Evolutionary conservation across 345 rosid species (phyloP).

Genomic region (Geranium rotundifolium): DNA sequence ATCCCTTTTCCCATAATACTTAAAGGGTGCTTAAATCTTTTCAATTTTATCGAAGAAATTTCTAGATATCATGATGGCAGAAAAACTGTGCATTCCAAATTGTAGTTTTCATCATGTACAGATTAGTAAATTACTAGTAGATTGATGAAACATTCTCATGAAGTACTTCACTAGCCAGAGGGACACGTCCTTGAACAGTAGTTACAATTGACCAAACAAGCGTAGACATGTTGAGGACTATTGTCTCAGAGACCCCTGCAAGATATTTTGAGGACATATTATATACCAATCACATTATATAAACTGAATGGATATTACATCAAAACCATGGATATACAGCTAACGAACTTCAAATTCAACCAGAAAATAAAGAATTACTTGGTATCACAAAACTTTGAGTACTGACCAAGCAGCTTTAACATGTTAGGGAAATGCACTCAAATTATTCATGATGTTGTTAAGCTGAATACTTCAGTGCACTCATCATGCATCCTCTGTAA

Average conservation of each 20-base stretch:
- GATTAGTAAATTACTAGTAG: neutral
- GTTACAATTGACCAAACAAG: slow-evolving; percentile 85
- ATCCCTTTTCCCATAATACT: neutral
- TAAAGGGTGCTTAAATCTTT: neutral
- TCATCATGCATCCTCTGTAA: no score
- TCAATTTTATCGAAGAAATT: neutral
- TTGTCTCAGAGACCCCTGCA: slow-evolving; percentile 86
- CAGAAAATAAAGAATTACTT: neutral
- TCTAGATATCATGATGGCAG: neutral
- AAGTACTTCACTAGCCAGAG: slow-evolving; percentile 95
- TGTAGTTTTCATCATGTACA: neutral
- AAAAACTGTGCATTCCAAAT: neutral
- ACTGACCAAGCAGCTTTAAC: neutral
- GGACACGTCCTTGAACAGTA: slow-evolving; percentile 79
- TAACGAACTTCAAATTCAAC: neutral
- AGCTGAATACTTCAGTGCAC: neutral
- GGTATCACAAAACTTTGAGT: neutral
- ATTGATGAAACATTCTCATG: neutral
- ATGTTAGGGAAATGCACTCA: neutral
- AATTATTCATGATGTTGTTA: neutral
- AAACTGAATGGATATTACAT: no score
- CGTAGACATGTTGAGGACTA: slow-evolving; percentile 93
- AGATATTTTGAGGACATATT: slow-evolving; percentile 15
- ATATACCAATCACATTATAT: neutral
- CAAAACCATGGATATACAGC: neutral